These are phyloP conservation scores for Candida buenavistaensis DNA, from an alignment of 1,139 yeast species.

Conservation along the genomic window DNA sequence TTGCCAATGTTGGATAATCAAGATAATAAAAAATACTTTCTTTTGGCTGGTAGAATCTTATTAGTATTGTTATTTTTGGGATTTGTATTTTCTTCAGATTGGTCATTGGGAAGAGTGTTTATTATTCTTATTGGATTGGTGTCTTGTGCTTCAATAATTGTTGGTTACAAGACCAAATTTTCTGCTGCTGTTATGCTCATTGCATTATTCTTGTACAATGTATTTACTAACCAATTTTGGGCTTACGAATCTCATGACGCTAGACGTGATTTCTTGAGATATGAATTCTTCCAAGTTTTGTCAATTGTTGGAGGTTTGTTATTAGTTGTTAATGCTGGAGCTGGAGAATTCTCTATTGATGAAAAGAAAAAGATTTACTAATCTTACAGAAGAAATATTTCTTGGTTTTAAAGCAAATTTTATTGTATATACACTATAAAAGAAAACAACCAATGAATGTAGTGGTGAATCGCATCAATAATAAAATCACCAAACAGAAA, in stretches of 20 bases:
- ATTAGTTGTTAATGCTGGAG: conserved; percentile 91
- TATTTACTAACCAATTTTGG: conserved; percentile 90
- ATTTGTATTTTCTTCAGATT: conserved; percentile 75
- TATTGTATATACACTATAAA: too few relatives aligned
- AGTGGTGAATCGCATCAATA: neutral
- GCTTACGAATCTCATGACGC: conserved; percentile 66
- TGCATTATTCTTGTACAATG: conserved; percentile 72
- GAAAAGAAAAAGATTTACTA: conserved; percentile 94
- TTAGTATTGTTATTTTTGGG: conserved; percentile 84
- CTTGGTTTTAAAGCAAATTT: too few relatives aligned
- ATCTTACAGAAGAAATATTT: conserved; percentile 10
- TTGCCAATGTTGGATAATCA: conserved; percentile 83
- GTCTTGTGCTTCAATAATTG: conserved; percentile 76
- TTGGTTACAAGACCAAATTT: conserved; percentile 92
- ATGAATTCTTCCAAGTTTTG: conserved; percentile 92
- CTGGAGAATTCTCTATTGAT: conserved; percentile 91
- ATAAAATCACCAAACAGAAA: neutral
- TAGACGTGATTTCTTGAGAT: conserved; percentile 85
- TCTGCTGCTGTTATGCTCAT: conserved; percentile 80
- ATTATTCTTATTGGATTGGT: conserved; percentile 70
- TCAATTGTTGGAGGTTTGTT: conserved; percentile 94
- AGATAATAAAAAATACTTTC: conserved; percentile 81
- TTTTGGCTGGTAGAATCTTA: conserved; percentile 86
- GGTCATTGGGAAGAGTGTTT: conserved; percentile 67
- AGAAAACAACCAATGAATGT: neutral